Evolutionary conservation across 495 filamentous ascomycete species (phyloP), one percentile per base, ranked within the genome.

Genomic region (Talaromyces liani): DNA sequence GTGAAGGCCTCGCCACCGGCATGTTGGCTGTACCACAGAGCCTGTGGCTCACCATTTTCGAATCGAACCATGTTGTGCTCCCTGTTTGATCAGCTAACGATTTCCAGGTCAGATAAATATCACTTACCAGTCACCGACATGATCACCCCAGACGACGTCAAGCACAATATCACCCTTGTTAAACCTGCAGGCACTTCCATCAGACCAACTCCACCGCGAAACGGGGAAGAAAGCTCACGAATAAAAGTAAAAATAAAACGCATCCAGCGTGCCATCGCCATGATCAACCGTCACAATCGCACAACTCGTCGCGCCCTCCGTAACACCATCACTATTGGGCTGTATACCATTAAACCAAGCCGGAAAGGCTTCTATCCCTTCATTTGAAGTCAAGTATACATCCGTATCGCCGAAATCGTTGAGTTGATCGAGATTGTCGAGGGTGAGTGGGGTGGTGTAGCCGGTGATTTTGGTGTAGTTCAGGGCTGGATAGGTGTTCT

Each of bases 61-160:
- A 90, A 90, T 12, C 87, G 85, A 60, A 90, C 77, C 86, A 88
- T 87, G 64, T 82, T 87, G 68, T 88, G 86, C 67, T 88, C 86
- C 82, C 81, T 77, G 53, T 49, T 31, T 55, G 49, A 31, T 53
- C 29, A 25, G 33, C 20, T 58, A 24, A 53, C 61, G 31, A 60
- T 51, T 34, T 22, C 51, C 27, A 24, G 27, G 45, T 9, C 31
- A 22, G 29, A 12, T 6, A 6, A 27, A 45, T 10, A 45, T 47
- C 31, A 66, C 67, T 16, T 67, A 83, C 85, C 84, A 87, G 65
- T 88, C 85, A 24, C 86, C 86, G 49, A 89, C 79, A 66, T 90
- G 86, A 68, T 87, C 72, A 2, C 84, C 87, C 58, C 86, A 75
- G 61, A 82, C 73, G 67, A 81, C 65, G 5, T 77, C 80, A 2